Base-by-base conservation (phyloP, 2,329 filamentous ascomycete species). In the Verticillium nonalfalfae region DNA sequence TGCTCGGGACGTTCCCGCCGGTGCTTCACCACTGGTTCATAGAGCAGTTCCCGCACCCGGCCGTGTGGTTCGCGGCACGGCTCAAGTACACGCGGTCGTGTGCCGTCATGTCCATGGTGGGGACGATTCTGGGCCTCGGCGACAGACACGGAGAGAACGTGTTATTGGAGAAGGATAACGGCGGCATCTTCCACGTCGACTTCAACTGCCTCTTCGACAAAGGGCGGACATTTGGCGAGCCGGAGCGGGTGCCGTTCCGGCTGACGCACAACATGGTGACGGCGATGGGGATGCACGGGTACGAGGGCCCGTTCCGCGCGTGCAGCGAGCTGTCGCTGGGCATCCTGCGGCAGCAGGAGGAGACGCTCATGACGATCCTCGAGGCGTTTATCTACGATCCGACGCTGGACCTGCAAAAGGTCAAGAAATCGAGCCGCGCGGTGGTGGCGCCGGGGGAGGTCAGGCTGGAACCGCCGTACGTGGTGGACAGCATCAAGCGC, bases 131-230 rank as follows among this genome's bases (percentile, higher is more conserved):
- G 4, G 95, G 90, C 0, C 81, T 99, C 0, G 95, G 95, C 45
- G 95, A 99, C 75, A 88, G 95, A 4, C 95, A 99, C 76, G 94
- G 94, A 62, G 95, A 99, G 75, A 99, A 99, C 74, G 91, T 99
- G 60, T 85, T 97, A 35, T 87, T 99, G 36, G 93, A 98, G 74
- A 92, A 98, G 77, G 90, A 90, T 61, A 96, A 93, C 66, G 95
- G 96, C 55, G 94, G 94, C 59, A 88, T 96, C 2, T 91, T 99
- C 75, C 95, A 99, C 75, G 96, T 99, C 56, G 95, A 99, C 76
- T 99, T 99, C 82, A 99, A 99, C 77, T 99, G 96, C 75, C 86
- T 99, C 4, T 99, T 99, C 73, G 96, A 99, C 79, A 99, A 99
- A 71, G 95, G 95, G 1, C 84, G 94, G 50, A 97, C 93, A 0